A percentile compares a stretch with the other conserved stretches of the same genome.
These are phyloP conservation scores for Aspergillus campestris DNA, from an alignment of 495 filamentous ascomycete species.

Conservation along the genomic window DNA sequence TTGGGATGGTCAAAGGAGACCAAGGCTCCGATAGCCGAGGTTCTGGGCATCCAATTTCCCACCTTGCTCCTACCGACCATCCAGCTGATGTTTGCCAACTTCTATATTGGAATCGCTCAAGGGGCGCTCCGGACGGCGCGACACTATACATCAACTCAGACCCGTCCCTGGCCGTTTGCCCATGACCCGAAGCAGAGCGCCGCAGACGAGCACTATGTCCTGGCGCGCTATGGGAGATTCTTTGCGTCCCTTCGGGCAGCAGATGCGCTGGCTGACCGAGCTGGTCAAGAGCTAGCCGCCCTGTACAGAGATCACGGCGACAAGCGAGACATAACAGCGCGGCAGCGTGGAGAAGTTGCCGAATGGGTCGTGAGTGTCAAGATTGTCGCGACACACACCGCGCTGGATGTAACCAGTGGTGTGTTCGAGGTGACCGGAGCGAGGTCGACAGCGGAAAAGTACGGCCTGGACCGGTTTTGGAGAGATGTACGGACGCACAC, in stretches of 20 bases:
- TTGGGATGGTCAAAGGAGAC: conserved; percentile 44
- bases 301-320: conserved; percentile 30
- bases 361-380: conserved; percentile 54
- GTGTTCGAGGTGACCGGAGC: conserved; percentile 54
- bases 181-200: conserved; percentile 44
- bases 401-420: conserved; percentile 44
- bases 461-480: conserved; percentile 54
- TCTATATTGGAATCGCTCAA: conserved; percentile 52
- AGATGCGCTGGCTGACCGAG: conserved; percentile 45
- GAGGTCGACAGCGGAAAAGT: conserved; percentile 42
- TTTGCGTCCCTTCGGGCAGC: conserved; percentile 49
- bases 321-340: conserved; percentile 31
- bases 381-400: conserved; percentile 50
- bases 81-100: conserved; percentile 54
- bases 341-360: conserved; percentile 46
- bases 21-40: conserved; percentile 35
- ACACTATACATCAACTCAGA: conserved; percentile 41
- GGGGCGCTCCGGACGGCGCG: conserved; percentile 42
- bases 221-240: conserved; percentile 52
- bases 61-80: conserved; percentile 49
- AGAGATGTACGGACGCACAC: conserved; percentile 52
- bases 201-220: conserved; percentile 55
- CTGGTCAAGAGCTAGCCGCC: conserved; percentile 33
- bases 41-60: conserved; percentile 41
- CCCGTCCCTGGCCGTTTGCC: conserved; percentile 52